phyloP scores from a whole-genome alignment of 1,284 basidiomycete genomes.

The Inonotus hispidus region DNA sequence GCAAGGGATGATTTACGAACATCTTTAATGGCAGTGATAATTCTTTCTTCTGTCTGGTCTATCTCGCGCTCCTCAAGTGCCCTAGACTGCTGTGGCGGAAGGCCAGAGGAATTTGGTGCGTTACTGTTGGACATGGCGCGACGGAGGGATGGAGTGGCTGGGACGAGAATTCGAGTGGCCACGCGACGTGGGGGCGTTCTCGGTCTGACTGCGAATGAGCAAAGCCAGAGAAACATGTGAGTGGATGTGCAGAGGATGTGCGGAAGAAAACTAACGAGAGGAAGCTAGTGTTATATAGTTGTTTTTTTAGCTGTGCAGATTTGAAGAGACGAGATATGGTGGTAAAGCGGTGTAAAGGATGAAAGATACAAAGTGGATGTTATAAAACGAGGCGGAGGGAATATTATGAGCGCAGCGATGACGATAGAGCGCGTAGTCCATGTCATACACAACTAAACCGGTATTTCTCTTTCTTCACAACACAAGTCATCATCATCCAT shows the following conservation, averaged over 20 bases:
- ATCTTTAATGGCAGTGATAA: slow-evolving; percentile 39
- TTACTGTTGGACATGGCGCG: slow-evolving; percentile 29
- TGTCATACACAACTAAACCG: not conserved
- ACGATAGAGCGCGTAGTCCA: not conserved
- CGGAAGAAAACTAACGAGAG: not conserved
- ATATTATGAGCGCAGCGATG: not conserved
- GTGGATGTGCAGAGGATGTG: not conserved
- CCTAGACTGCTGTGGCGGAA: slow-evolving; percentile 35
- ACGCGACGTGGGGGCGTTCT: not conserved
- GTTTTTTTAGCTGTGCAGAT: too few relatives aligned
- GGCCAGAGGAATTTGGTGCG: slow-evolving; percentile 36
- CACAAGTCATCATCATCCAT: not conserved
- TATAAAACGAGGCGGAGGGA: not conserved
- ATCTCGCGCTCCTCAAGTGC: slow-evolving; percentile 33
- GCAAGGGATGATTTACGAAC: slow-evolving; percentile 13
- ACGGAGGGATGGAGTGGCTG: slow-evolving; percentile 9
- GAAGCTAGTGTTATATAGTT: not conserved
- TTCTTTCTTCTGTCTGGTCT: slow-evolving; percentile 34
- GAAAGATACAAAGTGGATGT: not conserved
- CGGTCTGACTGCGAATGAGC: not conserved
- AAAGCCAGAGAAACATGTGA: not conserved
- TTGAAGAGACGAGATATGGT: not conserved
- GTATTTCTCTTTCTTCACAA: not conserved
- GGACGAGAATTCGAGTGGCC: slow-evolving; percentile 9
- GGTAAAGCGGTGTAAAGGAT: not conserved